Base-by-base conservation (phyloP, 306 rosid genomes). In the Styphnolobium japonicum region DNA sequence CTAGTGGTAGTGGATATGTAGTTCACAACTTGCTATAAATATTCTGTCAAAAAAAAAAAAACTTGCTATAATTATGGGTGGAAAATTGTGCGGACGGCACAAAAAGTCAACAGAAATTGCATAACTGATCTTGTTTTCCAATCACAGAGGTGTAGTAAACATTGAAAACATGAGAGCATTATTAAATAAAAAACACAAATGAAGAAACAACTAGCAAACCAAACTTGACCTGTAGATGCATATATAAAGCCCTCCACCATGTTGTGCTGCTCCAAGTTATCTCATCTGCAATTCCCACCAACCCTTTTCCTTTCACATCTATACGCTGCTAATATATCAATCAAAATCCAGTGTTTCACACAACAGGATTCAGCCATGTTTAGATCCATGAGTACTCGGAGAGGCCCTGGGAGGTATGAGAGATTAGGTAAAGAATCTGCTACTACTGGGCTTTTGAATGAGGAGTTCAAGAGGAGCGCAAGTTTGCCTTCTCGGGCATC, bases 341-440 rank as follows among this genome's bases (percentile, higher is more conserved):
- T 27, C 43, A 64, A 58, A 66, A 48, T 63, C 37, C 67, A 10
- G n/a, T 14, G 7, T 51, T 68, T 23, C 45, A 51, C 40, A 51
- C 39, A 21, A 61, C 10, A 57, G 29, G 22, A 23, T 10, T 7
- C 40, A 67, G 42, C 31, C 64, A 90, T 90, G 95, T 88, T 87
- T 37, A 86, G 88, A 77, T 88, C 95, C 27, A 33, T 80, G 73
- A 87, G 71, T 37, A 85, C 87, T n/a, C 31, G 76, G 2, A 84
- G 85, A 75, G 85, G 84, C 49, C 70, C 68, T 33, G 74, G 69
- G 27, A 75, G 76, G 64, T 88, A 90, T 39, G 92, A 90, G 79
- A 75, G 65, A 56, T 71, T 90, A 40, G 88, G 76, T 0, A 81
- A 88, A 79, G 92, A 90, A 57, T 42, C 86, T 23, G 33, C 75